These are phyloP conservation scores for Austropuccinia psidii DNA, from an alignment of 1,284 basidiomycete species.

Conservation along the genomic window DNA sequence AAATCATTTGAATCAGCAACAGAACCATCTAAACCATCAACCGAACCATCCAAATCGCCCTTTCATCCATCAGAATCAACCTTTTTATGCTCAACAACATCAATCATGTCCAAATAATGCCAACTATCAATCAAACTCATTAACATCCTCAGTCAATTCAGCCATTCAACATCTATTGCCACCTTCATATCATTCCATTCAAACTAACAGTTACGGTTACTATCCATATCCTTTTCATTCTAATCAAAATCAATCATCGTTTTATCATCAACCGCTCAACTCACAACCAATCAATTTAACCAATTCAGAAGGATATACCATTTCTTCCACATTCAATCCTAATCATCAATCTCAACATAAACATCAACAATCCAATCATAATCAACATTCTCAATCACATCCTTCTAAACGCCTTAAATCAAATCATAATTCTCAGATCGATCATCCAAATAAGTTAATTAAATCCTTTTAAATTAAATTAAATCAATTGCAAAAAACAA, in stretches of 20 bases:
- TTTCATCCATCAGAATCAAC: slow-evolving; percentile 9
- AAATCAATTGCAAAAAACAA: neutral
- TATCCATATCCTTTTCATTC: no score
- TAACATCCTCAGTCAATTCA: slow-evolving; percentile 8
- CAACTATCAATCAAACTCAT: neutral
- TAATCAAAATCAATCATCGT: neutral
- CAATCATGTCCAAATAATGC: neutral
- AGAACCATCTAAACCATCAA: no score
- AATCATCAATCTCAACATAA: neutral
- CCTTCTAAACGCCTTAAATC: neutral
- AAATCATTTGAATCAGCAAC: no score
- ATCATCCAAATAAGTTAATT: neutral
- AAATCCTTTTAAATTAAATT: neutral
- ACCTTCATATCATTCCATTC: neutral
- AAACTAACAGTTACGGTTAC: no score
- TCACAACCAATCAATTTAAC: neutral
- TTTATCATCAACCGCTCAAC: neutral
- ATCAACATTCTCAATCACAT: neutral
- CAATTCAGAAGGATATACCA: neutral
- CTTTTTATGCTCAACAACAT: neutral
- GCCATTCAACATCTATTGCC: neutral
- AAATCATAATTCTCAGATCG: neutral
- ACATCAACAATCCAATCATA: neutral
- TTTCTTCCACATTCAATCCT: neutral
- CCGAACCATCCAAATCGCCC: no score